Conservation (phyloP, 805 yeast species). For the Starmerella geochares region DNA sequence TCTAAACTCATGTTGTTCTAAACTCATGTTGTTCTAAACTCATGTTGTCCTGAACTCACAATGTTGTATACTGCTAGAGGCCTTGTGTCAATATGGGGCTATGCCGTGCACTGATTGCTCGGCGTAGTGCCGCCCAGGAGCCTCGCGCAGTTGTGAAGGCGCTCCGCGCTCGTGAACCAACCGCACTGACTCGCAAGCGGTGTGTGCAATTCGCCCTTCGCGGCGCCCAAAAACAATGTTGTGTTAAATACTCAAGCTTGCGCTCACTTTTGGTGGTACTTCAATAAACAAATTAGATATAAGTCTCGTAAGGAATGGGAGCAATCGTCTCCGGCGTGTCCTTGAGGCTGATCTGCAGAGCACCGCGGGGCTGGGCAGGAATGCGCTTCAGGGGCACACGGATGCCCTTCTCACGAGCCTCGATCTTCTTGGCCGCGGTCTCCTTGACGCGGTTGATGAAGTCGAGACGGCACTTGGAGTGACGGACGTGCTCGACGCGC, state of each 20-base stretch:
- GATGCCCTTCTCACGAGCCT: slow-evolving; percentile 91
- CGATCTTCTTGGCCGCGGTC: slow-evolving; percentile 86
- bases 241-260: neutral
- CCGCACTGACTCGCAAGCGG: too few species aligned
- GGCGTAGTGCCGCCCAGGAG: too few species aligned
- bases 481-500: slow-evolving; percentile 98
- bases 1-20: too few species aligned
- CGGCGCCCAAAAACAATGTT: too few species aligned
- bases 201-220: too few species aligned
- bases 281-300: slow-evolving; percentile 53
- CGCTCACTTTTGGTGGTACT: neutral
- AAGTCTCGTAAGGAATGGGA: slow-evolving; percentile 99
- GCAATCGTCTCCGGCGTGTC: slow-evolving; percentile 93
- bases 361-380: slow-evolving; percentile 95
- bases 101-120: too few species aligned
- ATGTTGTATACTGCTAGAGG: too few species aligned
- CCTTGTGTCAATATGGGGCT: too few species aligned
- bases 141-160: too few species aligned
- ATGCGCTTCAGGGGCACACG: slow-evolving; percentile 91
- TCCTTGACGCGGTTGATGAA: slow-evolving; percentile 96
- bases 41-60: too few species aligned
- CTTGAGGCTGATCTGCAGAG: slow-evolving; percentile 74
- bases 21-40: too few species aligned
- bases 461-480: slow-evolving; percentile 99
- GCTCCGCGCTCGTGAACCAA: too few species aligned